phyloP scores from a whole-genome alignment of 805 yeast species.

The Candida morakotiae region DNA sequence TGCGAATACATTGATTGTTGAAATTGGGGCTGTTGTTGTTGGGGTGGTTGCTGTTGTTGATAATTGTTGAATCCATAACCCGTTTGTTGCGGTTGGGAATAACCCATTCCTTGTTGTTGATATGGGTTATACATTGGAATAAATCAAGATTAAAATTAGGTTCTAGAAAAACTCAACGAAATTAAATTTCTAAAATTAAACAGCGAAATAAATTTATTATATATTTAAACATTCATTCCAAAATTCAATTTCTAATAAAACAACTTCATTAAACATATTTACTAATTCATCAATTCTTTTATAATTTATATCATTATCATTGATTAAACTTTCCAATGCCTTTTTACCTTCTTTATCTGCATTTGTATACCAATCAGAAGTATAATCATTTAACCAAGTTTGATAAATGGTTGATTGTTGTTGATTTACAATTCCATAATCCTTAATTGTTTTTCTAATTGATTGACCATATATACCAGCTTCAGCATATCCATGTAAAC shows the following conservation, averaged over 20 bases:
- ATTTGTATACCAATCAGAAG: slow-evolving; percentile 50
- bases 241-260: slow-evolving; percentile 58
- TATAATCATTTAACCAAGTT: slow-evolving; percentile 63
- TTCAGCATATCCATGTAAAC: slow-evolving; percentile 66
- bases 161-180: not conserved
- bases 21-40: slow-evolving; percentile 13
- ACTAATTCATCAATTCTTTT: slow-evolving; percentile 49
- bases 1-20: slow-evolving; percentile 36
- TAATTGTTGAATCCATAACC: slow-evolving; percentile 16
- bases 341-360: slow-evolving; percentile 51
- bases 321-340: slow-evolving; percentile 43
- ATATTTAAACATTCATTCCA: slow-evolving; percentile 51
- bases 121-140: slow-evolving; percentile 36
- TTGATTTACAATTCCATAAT: slow-evolving; percentile 17
- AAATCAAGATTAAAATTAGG: not conserved
- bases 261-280: slow-evolving; percentile 56
- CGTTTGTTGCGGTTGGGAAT: slow-evolving; percentile 14
- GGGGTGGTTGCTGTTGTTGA: slow-evolving; percentile 17
- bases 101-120: slow-evolving; percentile 23
- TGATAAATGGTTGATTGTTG: slow-evolving; percentile 29
- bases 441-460: slow-evolving; percentile 14
- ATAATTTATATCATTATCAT: slow-evolving; percentile 26
- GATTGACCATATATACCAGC: slow-evolving; percentile 42
- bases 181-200: too few relatives aligned
- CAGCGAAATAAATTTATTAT: too few relatives aligned